These are phyloP conservation scores for Stemphylium lycopersici DNA, from an alignment of 2,329 filamentous ascomycete species.

Conservation along the genomic window DNA sequence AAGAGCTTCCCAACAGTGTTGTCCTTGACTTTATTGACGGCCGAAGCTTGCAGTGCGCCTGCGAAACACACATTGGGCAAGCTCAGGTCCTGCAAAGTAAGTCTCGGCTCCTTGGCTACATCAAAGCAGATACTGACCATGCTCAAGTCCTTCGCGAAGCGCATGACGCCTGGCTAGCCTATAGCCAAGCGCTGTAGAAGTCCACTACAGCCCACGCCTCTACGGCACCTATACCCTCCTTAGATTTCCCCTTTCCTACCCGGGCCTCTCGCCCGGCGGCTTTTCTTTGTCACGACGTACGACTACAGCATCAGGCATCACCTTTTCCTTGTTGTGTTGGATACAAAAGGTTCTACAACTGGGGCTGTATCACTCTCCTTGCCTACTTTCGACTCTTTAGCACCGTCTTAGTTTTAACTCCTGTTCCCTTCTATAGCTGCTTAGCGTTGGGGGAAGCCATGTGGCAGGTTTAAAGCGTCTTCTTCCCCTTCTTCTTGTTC, in stretches of 20 bases:
- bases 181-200: conserved; percentile 32
- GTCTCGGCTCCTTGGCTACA: conserved; percentile 2
- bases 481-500: conserved; percentile 13
- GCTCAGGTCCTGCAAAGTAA: conserved; percentile 46
- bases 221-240: conserved; percentile 9
- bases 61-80: conserved; percentile 44
- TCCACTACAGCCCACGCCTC: neutral
- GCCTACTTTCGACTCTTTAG: conserved; percentile 3
- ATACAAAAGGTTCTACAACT: conserved; percentile 11
- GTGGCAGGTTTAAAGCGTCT: conserved; percentile 16
- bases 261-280: neutral
- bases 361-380: conserved; percentile 9
- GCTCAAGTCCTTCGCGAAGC: conserved; percentile 44
- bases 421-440: conserved; percentile 18
- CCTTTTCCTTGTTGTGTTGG: conserved; percentile 15
- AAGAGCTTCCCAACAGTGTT: conserved; percentile 89
- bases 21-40: conserved; percentile 68
- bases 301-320: conserved; percentile 16
- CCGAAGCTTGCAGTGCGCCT: conserved; percentile 66
- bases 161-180: conserved; percentile 47
- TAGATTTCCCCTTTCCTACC: conserved; percentile 9
- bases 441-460: conserved; percentile 10
- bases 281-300: conserved; percentile 17
- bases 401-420: neutral
- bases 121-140: conserved; percentile 18